Evolutionary conservation across 768 basidiomycete genomes (phyloP).

Genomic region (Boletus sp.): DNA sequence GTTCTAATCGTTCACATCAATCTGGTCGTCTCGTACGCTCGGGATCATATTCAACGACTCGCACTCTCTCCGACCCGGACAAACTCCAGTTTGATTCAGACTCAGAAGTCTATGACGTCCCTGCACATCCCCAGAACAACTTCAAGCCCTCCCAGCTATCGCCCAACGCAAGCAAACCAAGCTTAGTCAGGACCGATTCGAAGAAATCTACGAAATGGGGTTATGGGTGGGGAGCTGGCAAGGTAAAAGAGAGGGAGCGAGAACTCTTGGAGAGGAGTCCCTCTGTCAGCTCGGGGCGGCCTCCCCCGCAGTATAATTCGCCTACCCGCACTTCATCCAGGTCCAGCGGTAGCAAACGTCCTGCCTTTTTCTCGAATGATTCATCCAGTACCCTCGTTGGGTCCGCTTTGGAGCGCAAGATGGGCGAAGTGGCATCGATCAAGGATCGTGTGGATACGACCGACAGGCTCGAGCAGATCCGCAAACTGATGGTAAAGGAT

Average conservation of each 20-base stretch:
- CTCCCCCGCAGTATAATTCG: conserved; percentile 31
- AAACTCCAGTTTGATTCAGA: conserved; percentile 58
- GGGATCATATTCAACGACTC: conserved; percentile 44
- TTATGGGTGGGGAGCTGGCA: conserved; percentile 70
- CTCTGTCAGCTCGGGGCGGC: conserved; percentile 38
- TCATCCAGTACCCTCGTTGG: conserved; percentile 75
- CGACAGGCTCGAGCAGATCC: conserved; percentile 56
- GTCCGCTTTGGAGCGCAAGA: conserved; percentile 66
- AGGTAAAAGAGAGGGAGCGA: conserved; percentile 44
- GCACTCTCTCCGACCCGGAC: conserved; percentile 39
- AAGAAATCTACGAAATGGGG: conserved; percentile 60
- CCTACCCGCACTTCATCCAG: conserved; percentile 38
- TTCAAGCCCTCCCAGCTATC: conserved; percentile 41
- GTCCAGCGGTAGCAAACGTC: conserved; percentile 40
- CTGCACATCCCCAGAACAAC: conserved; percentile 31
- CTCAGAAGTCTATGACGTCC: conserved; percentile 55
- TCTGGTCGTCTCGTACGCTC: conserved; percentile 35
- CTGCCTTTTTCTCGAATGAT: conserved; percentile 50
- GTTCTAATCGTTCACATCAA: conserved; percentile 21
- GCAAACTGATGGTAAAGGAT: conserved; percentile 65
- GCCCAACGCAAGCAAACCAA: conserved; percentile 33
- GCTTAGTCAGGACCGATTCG: conserved; percentile 52
- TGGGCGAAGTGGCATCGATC: conserved; percentile 57
- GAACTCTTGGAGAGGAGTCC: conserved; percentile 33
- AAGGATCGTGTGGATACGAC: conserved; percentile 54